Conservation (phyloP, 352 stramenopile genomes). For the Phytophthora megakarya region DNA sequence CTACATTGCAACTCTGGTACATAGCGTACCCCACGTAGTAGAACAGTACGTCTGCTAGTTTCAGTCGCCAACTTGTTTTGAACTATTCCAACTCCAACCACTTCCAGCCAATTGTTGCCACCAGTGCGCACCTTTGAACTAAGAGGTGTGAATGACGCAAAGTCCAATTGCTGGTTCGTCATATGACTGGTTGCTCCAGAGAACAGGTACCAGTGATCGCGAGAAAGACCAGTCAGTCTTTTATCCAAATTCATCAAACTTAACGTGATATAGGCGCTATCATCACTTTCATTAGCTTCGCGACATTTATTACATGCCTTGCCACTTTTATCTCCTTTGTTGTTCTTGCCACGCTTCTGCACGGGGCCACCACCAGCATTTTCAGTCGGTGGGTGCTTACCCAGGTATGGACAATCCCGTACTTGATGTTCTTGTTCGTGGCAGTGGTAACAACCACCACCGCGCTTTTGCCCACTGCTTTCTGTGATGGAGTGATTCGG, state of each 20-base stretch:
- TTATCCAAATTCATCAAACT: conserved; percentile 14
- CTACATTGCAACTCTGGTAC: conserved; percentile 12
- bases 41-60: neutral
- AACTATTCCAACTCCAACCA: neutral
- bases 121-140: conserved; percentile 2
- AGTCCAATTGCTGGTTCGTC: conserved; percentile 9
- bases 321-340: neutral
- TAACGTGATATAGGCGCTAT: conserved; percentile 6
- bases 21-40: conserved; percentile 6
- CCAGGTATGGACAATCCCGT: conserved; percentile 8
- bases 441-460: conserved; percentile 9
- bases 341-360: neutral
- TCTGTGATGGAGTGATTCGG: too few species aligned
- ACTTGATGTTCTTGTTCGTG: neutral
- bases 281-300: conserved; percentile 25
- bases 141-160: conserved; percentile 12
- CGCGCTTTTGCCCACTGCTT: neutral
- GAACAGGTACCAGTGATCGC: conserved; percentile 17
- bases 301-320: neutral
- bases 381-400: conserved; percentile 1
- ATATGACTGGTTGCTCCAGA: conserved; percentile 18
- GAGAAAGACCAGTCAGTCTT: neutral
- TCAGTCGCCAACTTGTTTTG: neutral
- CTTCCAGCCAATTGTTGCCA: neutral
- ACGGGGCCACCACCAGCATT: too few species aligned